A percentile compares a stretch with the other conserved stretches of the same genome.
Evolutionary conservation across 768 basidiomycete genomes (phyloP).

Genomic region (Dentipellis fragilis): DNA sequence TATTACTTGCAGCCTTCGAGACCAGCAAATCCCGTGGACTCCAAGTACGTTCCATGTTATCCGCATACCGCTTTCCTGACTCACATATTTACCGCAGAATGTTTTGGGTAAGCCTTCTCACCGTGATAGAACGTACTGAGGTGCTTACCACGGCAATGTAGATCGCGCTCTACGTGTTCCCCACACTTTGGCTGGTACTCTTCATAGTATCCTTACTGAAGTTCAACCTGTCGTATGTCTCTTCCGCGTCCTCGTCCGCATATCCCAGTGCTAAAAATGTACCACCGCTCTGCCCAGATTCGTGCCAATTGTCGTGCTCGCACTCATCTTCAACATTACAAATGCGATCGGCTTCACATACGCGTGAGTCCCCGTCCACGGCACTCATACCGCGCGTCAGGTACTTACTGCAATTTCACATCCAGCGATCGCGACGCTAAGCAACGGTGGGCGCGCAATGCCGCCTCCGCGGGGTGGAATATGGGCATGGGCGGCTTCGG

Average conservation of each 20-base stretch:
- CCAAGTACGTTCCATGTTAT: conserved; percentile 43
- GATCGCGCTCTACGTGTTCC: conserved; percentile 87
- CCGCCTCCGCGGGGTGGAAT: conserved; percentile 61
- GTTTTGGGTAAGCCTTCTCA: conserved; percentile 68
- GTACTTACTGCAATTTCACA: neutral
- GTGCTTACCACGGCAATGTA: conserved; percentile 19
- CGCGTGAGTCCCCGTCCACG: conserved; percentile 42
- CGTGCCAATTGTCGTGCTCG: conserved; percentile 88
- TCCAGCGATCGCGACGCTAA: conserved; percentile 86
- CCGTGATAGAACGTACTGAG: neutral
- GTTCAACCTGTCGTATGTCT: conserved; percentile 73
- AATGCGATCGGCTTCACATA: conserved; percentile 97
- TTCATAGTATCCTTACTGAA: conserved; percentile 85
- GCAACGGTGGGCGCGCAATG: conserved; percentile 75
- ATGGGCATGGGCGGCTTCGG: conserved; percentile 75
- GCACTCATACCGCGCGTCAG: neutral
- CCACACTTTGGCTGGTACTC: conserved; percentile 77
- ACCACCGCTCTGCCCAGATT: conserved; percentile 41
- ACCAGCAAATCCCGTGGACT: conserved; percentile 82
- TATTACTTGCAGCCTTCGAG: conserved; percentile 55
- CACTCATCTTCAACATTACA: conserved; percentile 91
- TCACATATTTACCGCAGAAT: conserved; percentile 40
- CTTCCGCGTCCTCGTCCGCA: neutral
- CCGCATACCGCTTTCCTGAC: neutral
- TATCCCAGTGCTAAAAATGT: neutral